These are phyloP conservation scores for Neobulgaria alba DNA, from an alignment of 2,329 filamentous ascomycete genomes.

Conservation along the genomic window DNA sequence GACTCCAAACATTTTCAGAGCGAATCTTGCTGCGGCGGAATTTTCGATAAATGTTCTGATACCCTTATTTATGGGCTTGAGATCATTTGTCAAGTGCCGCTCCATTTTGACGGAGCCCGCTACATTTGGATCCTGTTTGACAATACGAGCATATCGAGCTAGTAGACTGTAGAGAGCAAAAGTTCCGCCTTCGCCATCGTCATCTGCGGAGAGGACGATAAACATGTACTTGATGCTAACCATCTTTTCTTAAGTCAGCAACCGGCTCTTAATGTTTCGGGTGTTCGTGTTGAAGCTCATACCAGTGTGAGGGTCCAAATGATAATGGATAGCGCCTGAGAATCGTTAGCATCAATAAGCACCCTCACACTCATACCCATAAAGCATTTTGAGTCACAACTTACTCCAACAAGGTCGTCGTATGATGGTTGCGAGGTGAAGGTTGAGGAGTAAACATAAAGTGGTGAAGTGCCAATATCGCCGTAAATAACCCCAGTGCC, in stretches of 20 bases:
- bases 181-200: conserved; percentile 63
- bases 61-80: conserved; percentile 41
- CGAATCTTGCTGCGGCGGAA: conserved; percentile 39
- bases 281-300: too few species aligned
- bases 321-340: conserved; percentile 52
- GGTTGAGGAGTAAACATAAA: conserved; percentile 64
- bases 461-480: conserved; percentile 42
- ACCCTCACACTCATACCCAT: too few species aligned
- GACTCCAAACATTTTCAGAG: conserved; percentile 54
- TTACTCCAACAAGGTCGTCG: conserved; percentile 47
- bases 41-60: conserved; percentile 51
- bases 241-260: conserved; percentile 32
- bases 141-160: conserved; percentile 52
- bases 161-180: conserved; percentile 60
- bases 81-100: conserved; percentile 47
- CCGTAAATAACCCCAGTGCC: background rate
- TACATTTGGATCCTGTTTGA: conserved; percentile 48
- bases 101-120: conserved; percentile 49
- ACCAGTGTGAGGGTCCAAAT: conserved; percentile 57
- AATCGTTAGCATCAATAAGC: too few species aligned
- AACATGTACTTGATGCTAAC: conserved; percentile 62
- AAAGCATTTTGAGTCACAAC: too few species aligned
- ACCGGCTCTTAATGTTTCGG: too few species aligned
- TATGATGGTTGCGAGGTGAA: conserved; percentile 48
- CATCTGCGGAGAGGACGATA: conserved; percentile 57